These are phyloP conservation scores for Lachancea nothofagi DNA, from an alignment of 805 yeast species.

Conservation along the genomic window DNA sequence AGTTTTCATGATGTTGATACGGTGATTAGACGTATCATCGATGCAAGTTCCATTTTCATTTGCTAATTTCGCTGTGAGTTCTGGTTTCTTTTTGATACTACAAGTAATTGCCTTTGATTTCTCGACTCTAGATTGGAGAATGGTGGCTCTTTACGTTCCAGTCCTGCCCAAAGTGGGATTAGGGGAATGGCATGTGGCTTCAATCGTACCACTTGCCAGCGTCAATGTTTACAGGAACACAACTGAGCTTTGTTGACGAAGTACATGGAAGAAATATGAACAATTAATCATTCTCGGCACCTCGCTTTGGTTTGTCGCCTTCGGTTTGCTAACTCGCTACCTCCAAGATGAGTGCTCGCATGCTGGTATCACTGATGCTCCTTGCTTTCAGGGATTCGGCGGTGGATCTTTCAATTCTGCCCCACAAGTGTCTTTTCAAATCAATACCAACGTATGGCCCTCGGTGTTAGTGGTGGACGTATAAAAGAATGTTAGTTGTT, in stretches of 20 bases:
- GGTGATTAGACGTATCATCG: too few species aligned
- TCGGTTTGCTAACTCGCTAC: constrained; percentile 53
- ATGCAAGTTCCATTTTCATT: too few species aligned
- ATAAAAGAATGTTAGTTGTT: too few species aligned
- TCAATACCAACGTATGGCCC: constrained; percentile 46
- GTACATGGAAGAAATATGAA: constrained; percentile 63
- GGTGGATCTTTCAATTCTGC: constrained; percentile 73
- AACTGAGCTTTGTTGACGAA: constrained; percentile 53
- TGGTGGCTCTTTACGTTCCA: constrained; percentile 53
- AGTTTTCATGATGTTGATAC: too few species aligned
- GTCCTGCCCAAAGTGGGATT: constrained; percentile 57
- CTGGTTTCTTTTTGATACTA: constrained; percentile 47
- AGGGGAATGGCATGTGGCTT: constrained; percentile 59
- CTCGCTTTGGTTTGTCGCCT: constrained; percentile 52
- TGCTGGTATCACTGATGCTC: constrained; percentile 60
- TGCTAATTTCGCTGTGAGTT: too few species aligned
- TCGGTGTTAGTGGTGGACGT: too few species aligned
- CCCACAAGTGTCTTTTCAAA: constrained; percentile 53
- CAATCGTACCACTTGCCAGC: constrained; percentile 55
- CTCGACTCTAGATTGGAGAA: constrained; percentile 60
- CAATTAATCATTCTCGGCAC: constrained; percentile 56
- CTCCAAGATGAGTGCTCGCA: constrained; percentile 45
- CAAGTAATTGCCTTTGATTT: constrained; percentile 59
- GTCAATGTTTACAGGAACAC: constrained; percentile 49
- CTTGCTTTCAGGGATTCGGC: constrained; percentile 64